phyloP scores from a whole-genome alignment of 208 protist species.

The Wallacemonas sp. region DNA sequence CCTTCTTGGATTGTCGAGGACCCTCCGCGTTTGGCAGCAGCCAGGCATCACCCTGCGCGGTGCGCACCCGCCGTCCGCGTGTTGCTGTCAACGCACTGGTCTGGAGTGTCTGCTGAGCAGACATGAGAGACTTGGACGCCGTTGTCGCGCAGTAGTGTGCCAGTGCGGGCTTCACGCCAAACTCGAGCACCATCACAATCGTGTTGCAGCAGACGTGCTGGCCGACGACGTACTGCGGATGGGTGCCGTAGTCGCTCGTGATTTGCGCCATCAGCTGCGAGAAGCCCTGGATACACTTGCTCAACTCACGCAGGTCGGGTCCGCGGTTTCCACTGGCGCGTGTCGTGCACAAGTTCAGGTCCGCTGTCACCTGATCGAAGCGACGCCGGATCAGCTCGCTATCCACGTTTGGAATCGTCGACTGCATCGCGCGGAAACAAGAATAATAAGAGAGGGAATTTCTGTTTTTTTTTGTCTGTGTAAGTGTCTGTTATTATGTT shows the following conservation, averaged over 20 bases:
- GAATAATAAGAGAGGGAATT: conserved; percentile 1
- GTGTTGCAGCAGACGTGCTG: conserved; percentile 77
- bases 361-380: conserved; percentile 27
- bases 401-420: conserved; percentile 18
- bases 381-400: conserved; percentile 4
- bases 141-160: conserved; percentile 30
- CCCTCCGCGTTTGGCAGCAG: conserved; percentile 4
- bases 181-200: conserved; percentile 62
- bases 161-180: conserved; percentile 63
- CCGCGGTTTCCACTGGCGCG: conserved; percentile 9
- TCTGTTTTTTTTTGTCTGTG: not conserved
- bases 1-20: conserved; percentile 9
- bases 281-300: conserved; percentile 43
- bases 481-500: not conserved
- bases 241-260: conserved; percentile 41
- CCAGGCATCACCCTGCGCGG: not conserved
- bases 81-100: conserved; percentile 13
- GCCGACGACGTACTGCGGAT: conserved; percentile 58
- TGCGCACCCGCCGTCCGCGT: not conserved
- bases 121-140: not conserved
- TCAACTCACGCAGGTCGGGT: conserved; percentile 33
- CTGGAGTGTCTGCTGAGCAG: conserved; percentile 19
- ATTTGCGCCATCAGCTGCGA: conserved; percentile 41
- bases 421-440: conserved; percentile 4
- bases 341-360: conserved; percentile 16